Conservation (phyloP, 768 basidiomycete species). For the Thelephora ganbajun region DNA sequence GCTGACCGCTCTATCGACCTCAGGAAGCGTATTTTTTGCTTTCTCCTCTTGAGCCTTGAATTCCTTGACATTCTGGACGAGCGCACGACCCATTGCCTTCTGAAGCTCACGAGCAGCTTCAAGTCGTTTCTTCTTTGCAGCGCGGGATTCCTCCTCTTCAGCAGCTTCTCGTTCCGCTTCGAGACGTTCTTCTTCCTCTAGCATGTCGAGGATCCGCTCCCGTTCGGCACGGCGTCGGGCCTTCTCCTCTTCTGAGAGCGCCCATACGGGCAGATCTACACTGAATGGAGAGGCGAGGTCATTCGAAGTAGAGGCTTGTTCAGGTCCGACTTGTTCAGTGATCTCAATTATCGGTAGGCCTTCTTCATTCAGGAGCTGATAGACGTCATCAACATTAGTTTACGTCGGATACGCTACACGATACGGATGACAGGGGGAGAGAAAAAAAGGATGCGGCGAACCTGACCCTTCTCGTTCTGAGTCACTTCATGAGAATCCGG, state of each 20-base stretch:
- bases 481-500: conserved; percentile 18
- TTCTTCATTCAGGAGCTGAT: conserved; percentile 62
- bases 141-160: conserved; percentile 25
- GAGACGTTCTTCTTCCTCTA: conserved; percentile 56
- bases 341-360: conserved; percentile 73
- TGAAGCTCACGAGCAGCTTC: conserved; percentile 37
- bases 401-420: conserved; percentile 1
- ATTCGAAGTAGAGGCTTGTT: conserved; percentile 9
- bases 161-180: conserved; percentile 28
- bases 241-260: conserved; percentile 30
- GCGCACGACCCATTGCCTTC: conserved; percentile 66
- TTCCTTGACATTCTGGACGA: conserved; percentile 33
- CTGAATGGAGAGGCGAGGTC: conserved; percentile 7
- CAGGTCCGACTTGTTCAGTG: conserved; percentile 34
- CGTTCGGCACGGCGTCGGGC: conserved; percentile 43
- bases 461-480: conserved; percentile 49
- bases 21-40: conserved; percentile 16
- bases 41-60: conserved; percentile 25
- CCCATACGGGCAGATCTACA: conserved; percentile 27
- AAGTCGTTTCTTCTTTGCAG: conserved; percentile 33
- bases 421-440: background rate
- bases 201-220: conserved; percentile 46
- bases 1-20: conserved; percentile 14
- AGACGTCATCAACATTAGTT: conserved; percentile 4
- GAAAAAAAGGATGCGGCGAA: conserved; percentile 20